phyloP scores from a whole-genome alignment of 257 asterid genomes.

The Solanum lignicaule region DNA sequence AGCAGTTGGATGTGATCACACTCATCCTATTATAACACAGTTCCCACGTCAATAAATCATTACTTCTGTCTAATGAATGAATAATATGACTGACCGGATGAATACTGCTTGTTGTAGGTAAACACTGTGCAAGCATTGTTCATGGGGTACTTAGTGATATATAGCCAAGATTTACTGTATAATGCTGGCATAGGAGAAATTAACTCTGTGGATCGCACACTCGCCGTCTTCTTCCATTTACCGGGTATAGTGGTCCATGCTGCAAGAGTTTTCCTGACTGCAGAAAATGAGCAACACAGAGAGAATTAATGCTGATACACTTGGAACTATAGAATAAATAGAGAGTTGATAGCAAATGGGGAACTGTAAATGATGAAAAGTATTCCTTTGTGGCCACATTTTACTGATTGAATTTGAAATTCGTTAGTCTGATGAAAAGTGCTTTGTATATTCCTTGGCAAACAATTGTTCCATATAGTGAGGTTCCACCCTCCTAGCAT shows the following conservation, averaged over 20 bases:
- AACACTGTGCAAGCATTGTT: neutral
- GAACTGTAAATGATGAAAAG: neutral
- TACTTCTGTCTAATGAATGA: neutral
- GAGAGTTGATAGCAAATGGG: neutral
- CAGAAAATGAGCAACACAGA: neutral
- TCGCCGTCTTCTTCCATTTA: neutral
- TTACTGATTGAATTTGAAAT: neutral
- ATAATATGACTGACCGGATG: neutral
- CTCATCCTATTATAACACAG: neutral
- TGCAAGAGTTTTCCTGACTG: neutral
- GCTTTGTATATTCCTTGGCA: neutral
- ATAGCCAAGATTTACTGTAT: neutral
- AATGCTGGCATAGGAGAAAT: neutral
- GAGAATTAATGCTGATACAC: neutral
- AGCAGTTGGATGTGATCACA: neutral
- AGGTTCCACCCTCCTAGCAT: neutral
- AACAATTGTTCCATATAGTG: neutral
- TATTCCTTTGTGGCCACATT: neutral
- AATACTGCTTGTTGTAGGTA: neutral
- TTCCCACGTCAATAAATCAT: neutral
- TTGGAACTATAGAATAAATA: neutral
- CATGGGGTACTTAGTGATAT: neutral
- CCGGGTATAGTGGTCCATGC: neutral
- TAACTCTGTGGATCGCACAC: neutral
- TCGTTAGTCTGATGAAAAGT: neutral